Evolutionary conservation across 441 rosid genomes (phyloP).

Genomic region (Pelargonium citronellum): DNA sequence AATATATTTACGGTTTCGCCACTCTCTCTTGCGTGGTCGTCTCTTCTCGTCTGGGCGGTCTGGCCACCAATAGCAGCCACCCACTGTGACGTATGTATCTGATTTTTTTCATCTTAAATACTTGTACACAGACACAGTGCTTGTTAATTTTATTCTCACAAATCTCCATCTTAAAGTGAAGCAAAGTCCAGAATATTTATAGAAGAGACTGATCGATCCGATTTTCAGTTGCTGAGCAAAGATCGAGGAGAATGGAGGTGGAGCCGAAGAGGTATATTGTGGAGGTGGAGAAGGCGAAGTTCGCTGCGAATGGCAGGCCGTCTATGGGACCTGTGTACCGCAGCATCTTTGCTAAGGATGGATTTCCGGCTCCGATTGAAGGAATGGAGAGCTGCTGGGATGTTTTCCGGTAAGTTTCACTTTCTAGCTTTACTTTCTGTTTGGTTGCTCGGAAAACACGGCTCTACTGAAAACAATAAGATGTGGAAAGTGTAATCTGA

Average conservation of each 20-base stretch:
- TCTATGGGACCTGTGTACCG: conserved; percentile 81
- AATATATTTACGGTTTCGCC: too few species aligned
- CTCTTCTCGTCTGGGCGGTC: too few species aligned
- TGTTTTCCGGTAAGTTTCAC: conserved; percentile 54
- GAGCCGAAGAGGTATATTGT: conserved; percentile 37
- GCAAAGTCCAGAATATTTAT: neutral
- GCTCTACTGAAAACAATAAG: neutral
- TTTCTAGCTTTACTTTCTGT: conserved; percentile 9
- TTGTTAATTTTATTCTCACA: neutral
- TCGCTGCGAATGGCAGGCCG: conserved; percentile 51
- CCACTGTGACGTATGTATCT: too few species aligned
- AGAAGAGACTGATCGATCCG: neutral
- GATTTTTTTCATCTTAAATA: too few species aligned
- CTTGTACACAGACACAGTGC: too few species aligned
- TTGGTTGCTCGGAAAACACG: conserved; percentile 19
- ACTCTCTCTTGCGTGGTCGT: too few species aligned
- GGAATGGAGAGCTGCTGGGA: conserved; percentile 91
- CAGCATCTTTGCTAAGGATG: conserved; percentile 59
- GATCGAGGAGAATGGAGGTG: conserved; percentile 24
- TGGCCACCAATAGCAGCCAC: too few species aligned
- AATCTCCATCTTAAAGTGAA: neutral
- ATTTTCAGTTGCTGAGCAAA: conserved; percentile 6
- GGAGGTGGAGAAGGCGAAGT: conserved; percentile 62
- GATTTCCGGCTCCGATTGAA: conserved; percentile 59
- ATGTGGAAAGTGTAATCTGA: neutral